Conservation (phyloP, 306 rosid genomes). For the Pterocarpus santalinus region DNA sequence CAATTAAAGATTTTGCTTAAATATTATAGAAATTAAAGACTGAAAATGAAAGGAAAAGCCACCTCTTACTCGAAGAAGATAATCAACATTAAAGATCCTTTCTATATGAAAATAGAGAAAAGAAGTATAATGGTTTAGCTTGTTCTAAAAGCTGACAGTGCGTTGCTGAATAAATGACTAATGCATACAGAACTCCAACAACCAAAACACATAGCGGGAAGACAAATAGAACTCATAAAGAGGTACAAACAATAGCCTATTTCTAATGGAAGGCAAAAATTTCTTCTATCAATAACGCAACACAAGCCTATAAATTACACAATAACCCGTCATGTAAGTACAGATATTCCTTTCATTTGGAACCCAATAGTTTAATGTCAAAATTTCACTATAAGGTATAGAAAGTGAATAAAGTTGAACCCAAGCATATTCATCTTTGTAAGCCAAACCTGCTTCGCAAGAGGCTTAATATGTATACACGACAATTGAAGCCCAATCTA, state of each 20-base stretch:
- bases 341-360: background rate
- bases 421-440: slow-evolving; percentile 75
- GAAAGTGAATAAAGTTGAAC: slow-evolving; percentile 66
- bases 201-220: background rate
- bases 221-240: background rate
- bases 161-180: background rate
- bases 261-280: background rate
- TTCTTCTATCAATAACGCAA: background rate
- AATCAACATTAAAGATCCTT: background rate
- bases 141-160: background rate
- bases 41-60: background rate
- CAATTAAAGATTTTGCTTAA: no score
- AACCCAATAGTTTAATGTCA: background rate
- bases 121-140: background rate
- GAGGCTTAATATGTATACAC: slow-evolving; percentile 75
- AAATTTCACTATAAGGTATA: background rate
- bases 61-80: background rate
- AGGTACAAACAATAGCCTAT: background rate
- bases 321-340: background rate
- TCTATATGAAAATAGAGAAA: background rate
- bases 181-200: background rate
- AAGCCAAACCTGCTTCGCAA: slow-evolving; percentile 60
- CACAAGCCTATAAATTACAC: slow-evolving; percentile 11
- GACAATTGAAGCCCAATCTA: slow-evolving; percentile 77
- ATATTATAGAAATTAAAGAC: no score